Evolutionary conservation across 2,329 filamentous ascomycete genomes (phyloP).

Genomic region (Fusarium setosum): DNA sequence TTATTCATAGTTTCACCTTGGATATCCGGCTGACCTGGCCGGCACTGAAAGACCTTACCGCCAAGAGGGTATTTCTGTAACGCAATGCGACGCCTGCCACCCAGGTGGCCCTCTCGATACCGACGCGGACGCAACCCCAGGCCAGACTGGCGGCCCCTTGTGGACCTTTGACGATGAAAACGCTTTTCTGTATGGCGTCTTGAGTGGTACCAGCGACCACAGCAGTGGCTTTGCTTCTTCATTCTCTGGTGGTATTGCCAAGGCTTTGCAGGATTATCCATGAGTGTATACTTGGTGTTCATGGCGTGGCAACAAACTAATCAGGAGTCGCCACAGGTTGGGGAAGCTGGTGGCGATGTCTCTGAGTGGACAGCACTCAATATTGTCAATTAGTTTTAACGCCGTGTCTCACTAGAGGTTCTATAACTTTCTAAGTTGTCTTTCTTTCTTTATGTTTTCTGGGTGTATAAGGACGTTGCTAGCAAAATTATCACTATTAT

Average conservation of each 20-base stretch:
- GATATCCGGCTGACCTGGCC: neutral
- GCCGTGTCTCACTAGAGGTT: no score
- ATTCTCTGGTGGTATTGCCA: neutral
- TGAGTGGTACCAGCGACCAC: neutral
- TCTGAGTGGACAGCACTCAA: no score
- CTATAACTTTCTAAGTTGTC: no score
- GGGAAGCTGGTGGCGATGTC: no score
- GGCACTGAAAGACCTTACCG: neutral
- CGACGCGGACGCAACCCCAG: neutral
- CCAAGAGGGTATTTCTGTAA: slow-evolving; percentile 1
- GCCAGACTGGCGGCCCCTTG: slow-evolving; percentile 21
- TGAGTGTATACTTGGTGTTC: no score
- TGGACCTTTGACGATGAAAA: neutral
- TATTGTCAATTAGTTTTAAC: no score
- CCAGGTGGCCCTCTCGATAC: neutral
- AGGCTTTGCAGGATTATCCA: neutral
- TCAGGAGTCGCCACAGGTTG: no score
- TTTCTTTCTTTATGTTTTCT: no score
- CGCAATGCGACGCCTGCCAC: neutral
- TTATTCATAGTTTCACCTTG: slow-evolving; percentile 5
- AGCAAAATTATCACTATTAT: no score
- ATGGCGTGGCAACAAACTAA: no score
- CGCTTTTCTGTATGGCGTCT: slow-evolving; percentile 4
- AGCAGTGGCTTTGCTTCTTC: slow-evolving; percentile 1
- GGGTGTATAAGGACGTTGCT: no score